Evolutionary conservation across 306 rosid species (phyloP), one percentile per base, ranked within the genome.

Genomic region (Rosa lucieae): DNA sequence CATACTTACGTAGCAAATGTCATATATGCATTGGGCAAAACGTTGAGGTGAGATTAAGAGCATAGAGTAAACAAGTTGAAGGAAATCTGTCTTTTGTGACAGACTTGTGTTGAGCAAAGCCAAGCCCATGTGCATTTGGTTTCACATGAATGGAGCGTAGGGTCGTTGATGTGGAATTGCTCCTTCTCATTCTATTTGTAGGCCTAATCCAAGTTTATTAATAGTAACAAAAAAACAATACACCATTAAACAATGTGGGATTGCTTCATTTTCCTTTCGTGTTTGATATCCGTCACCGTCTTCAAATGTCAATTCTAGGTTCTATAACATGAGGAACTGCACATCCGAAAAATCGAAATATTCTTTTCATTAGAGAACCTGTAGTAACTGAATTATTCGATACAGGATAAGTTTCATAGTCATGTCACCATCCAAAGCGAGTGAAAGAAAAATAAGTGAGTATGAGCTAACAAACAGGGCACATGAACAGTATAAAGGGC

Each of bases 41-140:
- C 73, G 15, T 42, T 42, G 52, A 69, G 18, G 20, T 70, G 39
- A 46, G 56, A 70, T 21, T 70, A 21, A 15, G 65, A 42, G 49
- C 62, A 49, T 49, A 18, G 67, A 29, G 11, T 21, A 76, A 62
- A 63, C 59, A 80, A 58, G 43, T 56, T 48, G 52, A 61, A 77
- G 79, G 76, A 77, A 15, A 62, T 43, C 55, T 35, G 47, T 71
- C 70, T 71, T 49, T 18, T 67, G 18, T 1, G 35, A 20, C 29
- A 44, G 75, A 77, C 51, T 72, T 23, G 43, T 61, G 21, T 12
- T 49, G 21, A 72, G 72, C 20, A 61, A 61, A 61, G 67, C 80
- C 74, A 47, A 69, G 70, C 85, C 85, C 85, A 85, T 78, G 88
- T 85, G 88, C 77, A 43, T 75, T 61, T 74, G 76, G 44, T 72